Percentiles rank a stretch among this genome's conserved stretches.
Evolutionary conservation across 83 land plant species (phyloP).

Genomic region (Picea mariana): DNA sequence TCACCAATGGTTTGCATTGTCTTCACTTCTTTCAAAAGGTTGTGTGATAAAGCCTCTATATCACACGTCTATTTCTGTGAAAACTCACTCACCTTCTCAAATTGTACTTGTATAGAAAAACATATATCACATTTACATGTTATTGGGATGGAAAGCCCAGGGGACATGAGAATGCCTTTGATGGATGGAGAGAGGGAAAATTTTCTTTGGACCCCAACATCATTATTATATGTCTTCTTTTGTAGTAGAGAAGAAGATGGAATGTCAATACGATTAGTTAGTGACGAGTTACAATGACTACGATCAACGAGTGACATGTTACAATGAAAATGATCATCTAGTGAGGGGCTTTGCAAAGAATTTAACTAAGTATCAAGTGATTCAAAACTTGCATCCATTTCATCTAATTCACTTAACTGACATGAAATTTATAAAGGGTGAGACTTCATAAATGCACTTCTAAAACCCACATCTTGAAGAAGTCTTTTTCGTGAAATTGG

Average conservation of each 20-base stretch:
- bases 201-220: background rate
- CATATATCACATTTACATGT: conserved; percentile 28
- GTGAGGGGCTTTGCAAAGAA: conserved; percentile 7
- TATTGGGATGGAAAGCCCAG: conserved; percentile 10
- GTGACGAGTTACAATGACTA: no score
- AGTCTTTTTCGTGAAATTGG: background rate
- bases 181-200: conserved; percentile 18
- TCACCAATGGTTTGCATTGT: conserved; percentile 53
- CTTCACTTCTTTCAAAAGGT: conserved; percentile 44
- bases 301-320: no score
- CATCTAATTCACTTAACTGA: background rate
- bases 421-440: background rate
- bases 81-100: conserved; percentile 52
- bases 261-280: background rate
- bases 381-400: background rate
- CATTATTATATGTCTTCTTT: background rate
- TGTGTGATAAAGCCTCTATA: conserved; percentile 43
- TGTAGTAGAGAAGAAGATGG: background rate
- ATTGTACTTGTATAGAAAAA: conserved; percentile 23
- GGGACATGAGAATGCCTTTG: conserved; percentile 42
- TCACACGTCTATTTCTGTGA: conserved; percentile 73
- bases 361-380: background rate
- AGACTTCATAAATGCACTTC: conserved; percentile 2
- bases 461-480: conserved; percentile 1
- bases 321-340: background rate